Percentiles rank a stretch among this genome's conserved stretches.
phyloP scores from a whole-genome alignment of 2,329 filamentous ascomycete species.

The Mollisia scopiformis region DNA sequence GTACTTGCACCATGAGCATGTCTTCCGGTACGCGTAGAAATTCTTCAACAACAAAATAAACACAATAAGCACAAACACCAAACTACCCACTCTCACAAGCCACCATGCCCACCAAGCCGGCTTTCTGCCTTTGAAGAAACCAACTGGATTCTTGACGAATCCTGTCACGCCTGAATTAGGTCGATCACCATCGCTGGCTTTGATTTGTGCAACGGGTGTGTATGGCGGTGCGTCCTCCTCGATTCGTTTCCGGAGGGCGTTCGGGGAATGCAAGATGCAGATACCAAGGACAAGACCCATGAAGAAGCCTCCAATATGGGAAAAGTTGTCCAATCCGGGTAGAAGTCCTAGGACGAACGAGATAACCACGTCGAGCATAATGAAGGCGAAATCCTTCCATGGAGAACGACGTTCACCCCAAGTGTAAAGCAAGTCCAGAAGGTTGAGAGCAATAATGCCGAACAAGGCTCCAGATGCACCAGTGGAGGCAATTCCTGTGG shows the following conservation, averaged over 20 bases:
- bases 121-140: conserved; percentile 91
- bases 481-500: conserved; percentile 77
- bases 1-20: conserved; percentile 93
- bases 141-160: conserved; percentile 65
- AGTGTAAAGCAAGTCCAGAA: conserved; percentile 90
- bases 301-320: conserved; percentile 93
- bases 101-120: conserved; percentile 98
- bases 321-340: conserved; percentile 94
- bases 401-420: conserved; percentile 82
- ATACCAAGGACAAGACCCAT: conserved; percentile 89
- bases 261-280: conserved; percentile 86
- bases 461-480: conserved; percentile 92
- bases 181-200: conserved; percentile 35
- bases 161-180: conserved; percentile 31
- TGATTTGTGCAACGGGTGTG: conserved; percentile 62
- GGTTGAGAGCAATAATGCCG: conserved; percentile 83
- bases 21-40: conserved; percentile 80
- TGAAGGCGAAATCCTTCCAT: conserved; percentile 82
- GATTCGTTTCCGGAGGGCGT: conserved; percentile 74
- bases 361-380: conserved; percentile 82
- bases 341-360: conserved; percentile 91
- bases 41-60: conserved; percentile 89
- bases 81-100: conserved; percentile 76
- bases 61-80: conserved; percentile 80
- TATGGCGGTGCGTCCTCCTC: conserved; percentile 72